Evolutionary conservation across 805 yeast genomes (phyloP), one percentile per base, ranked within the genome.

Genomic region (Ogataea populi-albae): DNA sequence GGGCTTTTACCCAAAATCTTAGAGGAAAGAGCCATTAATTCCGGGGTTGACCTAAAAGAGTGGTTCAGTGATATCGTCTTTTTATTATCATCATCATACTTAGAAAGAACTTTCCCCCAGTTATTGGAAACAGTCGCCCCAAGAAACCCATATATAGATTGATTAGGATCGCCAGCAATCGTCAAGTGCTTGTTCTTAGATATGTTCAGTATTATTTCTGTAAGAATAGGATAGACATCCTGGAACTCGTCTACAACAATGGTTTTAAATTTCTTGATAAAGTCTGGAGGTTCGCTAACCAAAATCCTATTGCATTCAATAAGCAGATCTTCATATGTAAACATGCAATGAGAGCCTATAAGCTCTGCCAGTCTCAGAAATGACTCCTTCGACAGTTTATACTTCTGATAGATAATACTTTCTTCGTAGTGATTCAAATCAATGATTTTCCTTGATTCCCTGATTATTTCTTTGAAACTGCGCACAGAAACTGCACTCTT

Each of bases 221-320:
- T 48, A 15, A 81, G 58, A 7, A 64, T 65, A 0, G 72, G 70
- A 43, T 78, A 74, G 52, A 82, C 66, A 55, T 84, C 91, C 52
- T 84, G 91, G 49, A 78, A 79, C 52, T 84, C 91, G 59, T 84
- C 91, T 9, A 83, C 77, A 1, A 84, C 55, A 0, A 80, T 65
- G 2, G 67, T 61, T 33, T 66, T 66, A 43, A 57, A 61, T 4
- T 50, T 41, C 2, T 40, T 24, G 6, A 48, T 23, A 12, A 50
- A 43, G 8, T 40, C 46, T 1, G 57, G 57, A 0, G 57, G 48
- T 4, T 28, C 24, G 3, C 30, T 38, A 18, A 25, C 24, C 26
- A 52, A 26, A 6, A 54, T 40, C 12, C 25, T 5, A 24, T 38
- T 33, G 28, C 57, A 52, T 32, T 54, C 55, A 5, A 29, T 23